phyloP scores from a whole-genome alignment of 129 eudicot genomes.

The Helianthus annuus region HanXRQr2.0-SUNRISE NC_035435.2:142219328-142219827 shows the following conservation, averaged over 20 bases:
- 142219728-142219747: slow-evolving; percentile 12
- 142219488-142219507: neutral
- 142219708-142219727: slow-evolving; percentile 22
- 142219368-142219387: neutral
- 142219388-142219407: slow-evolving; percentile 6
- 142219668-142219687: slow-evolving; percentile 20
- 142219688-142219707: slow-evolving; percentile 20
- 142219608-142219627: slow-evolving; percentile 32
- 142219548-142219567: slow-evolving; percentile 12
- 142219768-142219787: slow-evolving; percentile 21
- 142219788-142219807: slow-evolving; percentile 34
- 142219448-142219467: slow-evolving; percentile 16
- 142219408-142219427: neutral
- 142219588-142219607: slow-evolving; percentile 31
- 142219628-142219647: slow-evolving; percentile 15
- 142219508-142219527: slow-evolving; percentile 13
- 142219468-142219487: slow-evolving; percentile 20
- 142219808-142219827: slow-evolving; percentile 31
- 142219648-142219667: slow-evolving; percentile 35
- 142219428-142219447: neutral
- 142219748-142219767: slow-evolving; percentile 34
- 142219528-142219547: slow-evolving; percentile 15
- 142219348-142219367: no score
- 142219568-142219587: slow-evolving; percentile 25
- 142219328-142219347: no score